Evolutionary conservation across 257 asterid species (phyloP).

Genomic region (Jacaranda mimosifolia): DNA sequence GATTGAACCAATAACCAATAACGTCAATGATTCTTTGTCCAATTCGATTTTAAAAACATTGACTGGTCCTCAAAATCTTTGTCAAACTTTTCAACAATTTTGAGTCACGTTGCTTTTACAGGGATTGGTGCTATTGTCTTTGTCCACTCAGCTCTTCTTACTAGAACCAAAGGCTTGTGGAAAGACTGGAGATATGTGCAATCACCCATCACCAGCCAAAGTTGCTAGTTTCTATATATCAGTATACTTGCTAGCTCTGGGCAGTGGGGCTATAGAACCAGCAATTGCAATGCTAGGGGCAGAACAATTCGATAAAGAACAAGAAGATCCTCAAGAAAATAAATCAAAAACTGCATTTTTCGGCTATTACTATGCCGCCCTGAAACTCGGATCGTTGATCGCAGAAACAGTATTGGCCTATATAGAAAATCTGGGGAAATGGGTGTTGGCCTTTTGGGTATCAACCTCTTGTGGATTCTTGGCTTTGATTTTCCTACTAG

Average conservation of each 20-base stretch:
- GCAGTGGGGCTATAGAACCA: conserved; percentile 91
- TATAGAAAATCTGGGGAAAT: conserved; percentile 67
- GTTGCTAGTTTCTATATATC: conserved; percentile 69
- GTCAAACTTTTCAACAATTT: not conserved
- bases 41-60: too few species aligned
- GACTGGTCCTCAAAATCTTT: too few species aligned
- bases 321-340: conserved; percentile 68
- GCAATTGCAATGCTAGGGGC: conserved; percentile 86
- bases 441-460: conserved; percentile 86
- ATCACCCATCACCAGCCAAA: conserved; percentile 58
- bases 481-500: conserved; percentile 55
- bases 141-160: conserved; percentile 71
- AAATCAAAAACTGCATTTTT: conserved; percentile 67
- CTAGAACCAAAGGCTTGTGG: conserved; percentile 83
- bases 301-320: conserved; percentile 85
- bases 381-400: conserved; percentile 75
- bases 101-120: conserved; percentile 30
- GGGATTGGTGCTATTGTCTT: conserved; percentile 73
- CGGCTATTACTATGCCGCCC: conserved; percentile 79
- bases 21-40: too few species aligned
- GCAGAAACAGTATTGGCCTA: conserved; percentile 81
- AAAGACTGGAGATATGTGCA: conserved; percentile 55
- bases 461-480: conserved; percentile 76
- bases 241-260: conserved; percentile 73
- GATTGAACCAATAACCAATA: too few species aligned